A percentile compares a stretch with the other conserved stretches of the same genome.
These are phyloP conservation scores for Bryoerythrophyllum caledonicum DNA, from an alignment of 225 moss, liverwort and hornwort genomes.

Conservation along the genomic window DNA sequence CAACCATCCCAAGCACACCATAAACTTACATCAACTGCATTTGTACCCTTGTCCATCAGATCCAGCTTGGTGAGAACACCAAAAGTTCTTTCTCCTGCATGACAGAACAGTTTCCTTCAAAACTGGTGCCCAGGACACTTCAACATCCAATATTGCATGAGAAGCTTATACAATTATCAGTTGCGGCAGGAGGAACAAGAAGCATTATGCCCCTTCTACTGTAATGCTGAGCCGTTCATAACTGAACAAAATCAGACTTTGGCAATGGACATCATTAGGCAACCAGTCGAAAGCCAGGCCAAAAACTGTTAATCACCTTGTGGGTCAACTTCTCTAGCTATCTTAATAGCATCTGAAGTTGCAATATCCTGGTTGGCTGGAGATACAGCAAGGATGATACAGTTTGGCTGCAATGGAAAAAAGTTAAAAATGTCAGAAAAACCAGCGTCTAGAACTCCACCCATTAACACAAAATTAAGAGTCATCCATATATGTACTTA, in stretches of 20 bases:
- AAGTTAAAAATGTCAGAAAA: not conserved
- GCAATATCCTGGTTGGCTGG: constrained; percentile 55
- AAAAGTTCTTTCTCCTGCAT: constrained; percentile 43
- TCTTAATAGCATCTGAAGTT: constrained; percentile 52
- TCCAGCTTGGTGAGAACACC: constrained; percentile 43
- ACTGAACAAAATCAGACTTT: not conserved
- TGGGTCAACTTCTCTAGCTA: constrained; percentile 50
- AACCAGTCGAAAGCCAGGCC: constrained; percentile 7
- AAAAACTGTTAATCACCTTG: constrained; percentile 28
- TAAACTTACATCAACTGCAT: constrained; percentile 29
- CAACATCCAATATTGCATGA: not conserved
- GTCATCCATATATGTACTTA: not conserved
- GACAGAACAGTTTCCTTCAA: not conserved
- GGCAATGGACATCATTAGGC: not conserved
- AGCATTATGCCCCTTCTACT: not conserved
- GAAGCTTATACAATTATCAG: not conserved
- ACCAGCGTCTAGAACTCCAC: not conserved
- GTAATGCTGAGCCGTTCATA: not conserved
- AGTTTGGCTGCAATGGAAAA: constrained; percentile 34
- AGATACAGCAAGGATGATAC: constrained; percentile 52
- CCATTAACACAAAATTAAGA: not conserved
- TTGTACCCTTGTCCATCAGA: constrained; percentile 50
- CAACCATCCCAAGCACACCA: constrained; percentile 2
- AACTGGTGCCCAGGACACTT: not conserved
- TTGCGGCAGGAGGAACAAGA: not conserved